Conservation (phyloP, 768 basidiomycete genomes). For the Pleurotus cornucopiae region DNA sequence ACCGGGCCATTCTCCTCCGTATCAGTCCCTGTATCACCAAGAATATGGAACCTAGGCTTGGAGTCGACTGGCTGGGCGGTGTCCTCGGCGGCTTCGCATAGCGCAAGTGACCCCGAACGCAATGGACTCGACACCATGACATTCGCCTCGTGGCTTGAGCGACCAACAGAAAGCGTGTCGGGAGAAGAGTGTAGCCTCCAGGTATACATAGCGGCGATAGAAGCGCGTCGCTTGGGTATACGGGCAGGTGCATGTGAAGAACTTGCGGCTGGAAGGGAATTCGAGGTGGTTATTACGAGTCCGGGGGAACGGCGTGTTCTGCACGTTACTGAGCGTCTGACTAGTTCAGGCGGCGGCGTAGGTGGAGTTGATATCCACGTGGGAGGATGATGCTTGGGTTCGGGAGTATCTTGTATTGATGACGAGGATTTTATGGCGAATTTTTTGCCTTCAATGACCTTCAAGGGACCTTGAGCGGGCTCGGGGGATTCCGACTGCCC, state of each 20-base stretch:
- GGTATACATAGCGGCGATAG: constrained; percentile 33
- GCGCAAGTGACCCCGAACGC: neutral
- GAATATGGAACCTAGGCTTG: constrained; percentile 26
- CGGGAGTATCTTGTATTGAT: neutral
- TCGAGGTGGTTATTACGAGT: constrained; percentile 32
- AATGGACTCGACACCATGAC: neutral
- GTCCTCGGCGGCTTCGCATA: constrained; percentile 1
- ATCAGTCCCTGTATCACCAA: constrained; percentile 23
- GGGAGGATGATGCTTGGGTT: constrained; percentile 26
- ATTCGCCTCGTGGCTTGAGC: neutral
- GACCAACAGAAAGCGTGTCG: neutral
- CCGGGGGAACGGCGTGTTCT: constrained; percentile 26
- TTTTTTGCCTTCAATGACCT: neutral
- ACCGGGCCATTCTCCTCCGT: constrained; percentile 20
- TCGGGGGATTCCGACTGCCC: constrained; percentile 7
- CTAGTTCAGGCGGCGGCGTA: constrained; percentile 44
- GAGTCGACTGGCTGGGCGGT: constrained; percentile 12
- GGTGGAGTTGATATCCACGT: constrained; percentile 59
- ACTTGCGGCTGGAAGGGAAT: constrained; percentile 43
- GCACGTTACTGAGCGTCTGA: constrained; percentile 33
- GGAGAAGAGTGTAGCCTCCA: constrained; percentile 4
- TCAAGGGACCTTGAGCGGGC: neutral
- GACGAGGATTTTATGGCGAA: constrained; percentile 2
- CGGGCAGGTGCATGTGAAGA: constrained; percentile 23
- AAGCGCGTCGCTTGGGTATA: constrained; percentile 33